Evolutionary conservation across 768 basidiomycete genomes (phyloP).

Genomic region (Pleurotus citrinopileatus): DNA sequence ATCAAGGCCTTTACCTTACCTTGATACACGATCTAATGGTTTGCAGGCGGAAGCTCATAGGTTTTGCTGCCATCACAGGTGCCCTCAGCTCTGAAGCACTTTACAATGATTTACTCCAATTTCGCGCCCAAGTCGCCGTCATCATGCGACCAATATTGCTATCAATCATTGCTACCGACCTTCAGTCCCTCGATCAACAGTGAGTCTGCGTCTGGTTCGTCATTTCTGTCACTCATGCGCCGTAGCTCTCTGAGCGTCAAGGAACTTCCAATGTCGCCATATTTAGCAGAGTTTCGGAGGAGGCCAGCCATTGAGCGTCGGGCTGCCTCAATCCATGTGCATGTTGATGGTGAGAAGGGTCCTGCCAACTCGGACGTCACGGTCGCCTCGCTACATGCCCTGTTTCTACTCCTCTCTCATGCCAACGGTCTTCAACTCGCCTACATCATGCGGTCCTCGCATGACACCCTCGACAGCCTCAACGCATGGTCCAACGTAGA

Average conservation of each 20-base stretch:
- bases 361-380: constrained; percentile 74
- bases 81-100: constrained; percentile 84
- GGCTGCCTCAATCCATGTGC: constrained; percentile 86
- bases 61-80: constrained; percentile 77
- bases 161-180: constrained; percentile 61
- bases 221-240: not conserved
- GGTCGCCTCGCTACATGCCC: constrained; percentile 66
- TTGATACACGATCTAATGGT: constrained; percentile 9
- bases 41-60: constrained; percentile 77
- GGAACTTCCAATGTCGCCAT: constrained; percentile 71
- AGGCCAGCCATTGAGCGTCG: constrained; percentile 77
- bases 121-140: constrained; percentile 64
- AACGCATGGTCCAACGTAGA: constrained; percentile 64
- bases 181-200: constrained; percentile 65
- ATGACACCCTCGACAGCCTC: constrained; percentile 62
- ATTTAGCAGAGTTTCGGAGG: constrained; percentile 81
- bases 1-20: not conserved
- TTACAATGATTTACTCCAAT: constrained; percentile 69
- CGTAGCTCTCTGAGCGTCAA: constrained; percentile 61
- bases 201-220: constrained; percentile 32
- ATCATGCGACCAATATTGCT: constrained; percentile 72
- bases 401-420: constrained; percentile 71
- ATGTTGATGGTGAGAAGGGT: constrained; percentile 85
- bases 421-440: constrained; percentile 76
- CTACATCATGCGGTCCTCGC: constrained; percentile 66